Evolutionary conservation across 1,284 basidiomycete genomes (phyloP).

Genomic region (Ustilago sp.): DNA sequence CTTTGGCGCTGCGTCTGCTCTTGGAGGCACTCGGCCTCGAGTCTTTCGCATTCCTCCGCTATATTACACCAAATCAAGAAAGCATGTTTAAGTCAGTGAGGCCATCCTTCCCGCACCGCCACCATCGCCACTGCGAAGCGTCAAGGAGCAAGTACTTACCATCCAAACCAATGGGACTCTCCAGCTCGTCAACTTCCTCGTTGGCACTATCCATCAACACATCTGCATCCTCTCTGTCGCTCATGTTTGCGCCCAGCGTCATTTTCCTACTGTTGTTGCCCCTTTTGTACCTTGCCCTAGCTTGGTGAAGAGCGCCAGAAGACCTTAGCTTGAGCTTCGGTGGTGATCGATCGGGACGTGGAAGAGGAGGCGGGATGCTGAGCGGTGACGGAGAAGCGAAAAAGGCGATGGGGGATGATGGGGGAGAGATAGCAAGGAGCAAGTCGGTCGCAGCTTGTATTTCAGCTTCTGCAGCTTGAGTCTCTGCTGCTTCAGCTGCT

Average conservation of each 20-base stretch:
- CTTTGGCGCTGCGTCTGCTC: background rate
- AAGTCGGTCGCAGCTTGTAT: background rate
- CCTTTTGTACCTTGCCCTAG: background rate
- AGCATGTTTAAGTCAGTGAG: background rate
- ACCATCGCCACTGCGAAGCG: background rate
- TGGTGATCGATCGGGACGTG: constrained; percentile 9
- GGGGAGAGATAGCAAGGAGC: background rate
- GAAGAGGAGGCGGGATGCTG: background rate
- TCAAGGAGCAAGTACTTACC: constrained; percentile 7
- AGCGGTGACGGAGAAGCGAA: constrained; percentile 18
- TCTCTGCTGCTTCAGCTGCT: background rate
- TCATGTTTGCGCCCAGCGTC: background rate
- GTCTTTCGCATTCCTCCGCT: constrained; percentile 26
- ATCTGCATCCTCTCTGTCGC: background rate
- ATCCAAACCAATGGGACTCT: constrained; percentile 17
- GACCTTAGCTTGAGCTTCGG: constrained; percentile 17
- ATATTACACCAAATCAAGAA: background rate
- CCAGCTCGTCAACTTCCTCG: constrained; percentile 26
- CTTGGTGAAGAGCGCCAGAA: background rate
- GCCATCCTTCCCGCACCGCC: background rate
- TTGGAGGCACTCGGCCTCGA: constrained; percentile 28
- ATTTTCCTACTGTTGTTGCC: background rate
- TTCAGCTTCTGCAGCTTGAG: constrained; percentile 3
- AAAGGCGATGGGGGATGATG: constrained; percentile 28
- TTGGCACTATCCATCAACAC: background rate